These are phyloP conservation scores for Carex sylvatica DNA, from an alignment of 202 grass and related monocot species.

Conservation along the genomic window DNA sequence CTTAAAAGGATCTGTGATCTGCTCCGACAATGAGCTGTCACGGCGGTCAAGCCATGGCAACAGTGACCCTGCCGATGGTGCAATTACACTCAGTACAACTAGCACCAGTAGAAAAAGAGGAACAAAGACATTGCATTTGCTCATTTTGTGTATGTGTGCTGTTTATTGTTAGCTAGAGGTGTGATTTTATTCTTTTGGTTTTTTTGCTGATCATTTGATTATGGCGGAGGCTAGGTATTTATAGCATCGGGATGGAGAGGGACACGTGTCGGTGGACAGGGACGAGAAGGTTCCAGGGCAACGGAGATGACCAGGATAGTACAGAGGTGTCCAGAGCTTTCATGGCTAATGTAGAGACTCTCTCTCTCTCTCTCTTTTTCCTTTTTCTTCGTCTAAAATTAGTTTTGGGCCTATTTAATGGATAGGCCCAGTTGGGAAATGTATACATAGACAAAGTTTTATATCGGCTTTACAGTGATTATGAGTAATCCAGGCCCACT, in stretches of 20 bases:
- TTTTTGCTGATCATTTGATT: neutral
- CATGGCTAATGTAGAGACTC: slow-evolving; percentile 24
- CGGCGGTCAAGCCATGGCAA: slow-evolving; percentile 51
- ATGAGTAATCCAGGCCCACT: neutral
- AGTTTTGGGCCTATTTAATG: neutral
- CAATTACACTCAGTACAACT: neutral
- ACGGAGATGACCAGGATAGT: slow-evolving; percentile 14
- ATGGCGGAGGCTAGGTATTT: neutral
- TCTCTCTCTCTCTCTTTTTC: neutral
- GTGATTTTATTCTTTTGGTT: neutral
- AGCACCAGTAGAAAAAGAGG: slow-evolving; percentile 11
- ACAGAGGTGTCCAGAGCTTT: neutral
- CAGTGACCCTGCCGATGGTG: slow-evolving; percentile 29
- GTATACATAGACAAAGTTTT: neutral
- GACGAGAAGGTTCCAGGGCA: slow-evolving; percentile 55
- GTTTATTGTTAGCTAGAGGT: neutral
- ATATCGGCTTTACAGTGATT: neutral
- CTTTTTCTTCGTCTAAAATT: neutral
- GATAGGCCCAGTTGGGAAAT: neutral
- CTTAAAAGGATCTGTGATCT: slow-evolving; percentile 54
- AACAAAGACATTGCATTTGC: neutral
- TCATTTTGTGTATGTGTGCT: neutral
- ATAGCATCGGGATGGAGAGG: slow-evolving; percentile 15
- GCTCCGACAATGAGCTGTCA: slow-evolving; percentile 3
- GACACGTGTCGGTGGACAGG: slow-evolving; percentile 15